These are phyloP conservation scores for Delonix regia DNA, from an alignment of 306 rosid genomes.

Conservation along the genomic window DNA sequence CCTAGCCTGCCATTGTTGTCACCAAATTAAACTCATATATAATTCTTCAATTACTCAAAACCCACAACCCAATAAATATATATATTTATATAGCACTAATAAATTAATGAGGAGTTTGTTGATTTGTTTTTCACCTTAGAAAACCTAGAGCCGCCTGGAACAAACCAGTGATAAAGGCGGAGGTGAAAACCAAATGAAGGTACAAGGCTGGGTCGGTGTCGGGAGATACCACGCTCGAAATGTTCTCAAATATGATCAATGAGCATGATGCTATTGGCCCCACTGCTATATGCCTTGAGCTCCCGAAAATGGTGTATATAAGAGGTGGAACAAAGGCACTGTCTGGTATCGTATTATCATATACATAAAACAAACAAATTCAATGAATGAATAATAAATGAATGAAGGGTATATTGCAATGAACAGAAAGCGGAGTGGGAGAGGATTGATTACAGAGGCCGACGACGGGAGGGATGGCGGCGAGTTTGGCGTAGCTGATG, in stretches of 20 bases:
- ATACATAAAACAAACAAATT: background rate
- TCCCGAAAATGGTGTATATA: conserved; percentile 73
- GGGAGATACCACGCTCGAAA: conserved; percentile 49
- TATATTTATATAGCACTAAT: too few species aligned
- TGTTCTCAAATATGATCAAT: conserved; percentile 52
- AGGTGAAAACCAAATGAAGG: conserved; percentile 66
- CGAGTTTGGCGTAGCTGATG: conserved; percentile 87
- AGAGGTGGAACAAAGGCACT: conserved; percentile 85
- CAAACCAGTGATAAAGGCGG: conserved; percentile 69
- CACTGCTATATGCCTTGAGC: conserved; percentile 86
- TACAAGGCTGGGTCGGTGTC: conserved; percentile 43
- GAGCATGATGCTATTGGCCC: conserved; percentile 86
- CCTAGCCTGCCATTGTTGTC: conserved; percentile 59
- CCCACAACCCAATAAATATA: too few species aligned
- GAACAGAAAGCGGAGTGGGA: background rate
- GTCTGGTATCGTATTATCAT: conserved; percentile 43
- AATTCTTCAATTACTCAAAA: background rate
- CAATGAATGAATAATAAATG: background rate
- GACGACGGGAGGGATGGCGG: conserved; percentile 62
- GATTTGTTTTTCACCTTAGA: conserved; percentile 53
- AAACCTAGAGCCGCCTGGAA: conserved; percentile 65
- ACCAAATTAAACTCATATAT: background rate
- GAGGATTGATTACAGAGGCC: conserved; percentile 68
- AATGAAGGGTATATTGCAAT: too few species aligned
- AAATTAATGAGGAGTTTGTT: background rate